Percentiles rank a stretch among this genome's conserved stretches.
Conservation (phyloP, 1,284 basidiomycete genomes). For the Leccinum colubrinum region DNA sequence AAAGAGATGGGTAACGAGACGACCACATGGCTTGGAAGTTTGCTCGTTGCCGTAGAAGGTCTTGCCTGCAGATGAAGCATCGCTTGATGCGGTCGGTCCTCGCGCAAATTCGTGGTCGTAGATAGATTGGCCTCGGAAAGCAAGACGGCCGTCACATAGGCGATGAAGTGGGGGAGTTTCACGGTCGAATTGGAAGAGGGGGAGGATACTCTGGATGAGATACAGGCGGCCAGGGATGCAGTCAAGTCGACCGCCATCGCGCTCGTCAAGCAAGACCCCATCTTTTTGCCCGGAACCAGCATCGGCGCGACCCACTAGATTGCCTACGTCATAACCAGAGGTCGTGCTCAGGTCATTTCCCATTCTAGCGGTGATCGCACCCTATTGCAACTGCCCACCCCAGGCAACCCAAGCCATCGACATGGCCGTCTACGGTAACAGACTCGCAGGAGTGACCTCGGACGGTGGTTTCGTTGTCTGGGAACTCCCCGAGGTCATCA, state of each 20-base stretch:
- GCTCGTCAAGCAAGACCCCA: conserved; percentile 75
- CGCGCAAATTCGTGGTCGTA: too few relatives aligned
- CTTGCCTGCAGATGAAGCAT: too few relatives aligned
- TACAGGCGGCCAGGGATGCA: conserved; percentile 67
- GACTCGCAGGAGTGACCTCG: conserved; percentile 78
- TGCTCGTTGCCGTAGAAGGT: too few relatives aligned
- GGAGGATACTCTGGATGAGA: too few relatives aligned
- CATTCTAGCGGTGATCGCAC: conserved; percentile 82
- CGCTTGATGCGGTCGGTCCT: too few relatives aligned
- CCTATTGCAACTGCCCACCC: conserved; percentile 67
- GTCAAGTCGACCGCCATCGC: conserved; percentile 83
- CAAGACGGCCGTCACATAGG: too few relatives aligned
- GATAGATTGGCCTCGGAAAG: too few relatives aligned
- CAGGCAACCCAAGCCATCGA: conserved; percentile 64
- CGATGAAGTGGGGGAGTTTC: too few relatives aligned
- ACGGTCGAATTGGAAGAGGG: too few relatives aligned
- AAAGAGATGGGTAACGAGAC: too few relatives aligned
- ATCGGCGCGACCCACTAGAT: conserved; percentile 87
- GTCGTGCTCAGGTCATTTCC: conserved; percentile 83
- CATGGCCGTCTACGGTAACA: conserved; percentile 80
- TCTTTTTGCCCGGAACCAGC: conserved; percentile 78
- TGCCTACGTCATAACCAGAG: conserved; percentile 87
- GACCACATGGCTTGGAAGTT: too few relatives aligned
- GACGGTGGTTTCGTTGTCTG: conserved; percentile 85
- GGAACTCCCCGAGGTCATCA: conserved; percentile 77